Base-by-base conservation (phyloP, 176 grass and related monocot species). In the Aegilops umbellulata region DNA sequence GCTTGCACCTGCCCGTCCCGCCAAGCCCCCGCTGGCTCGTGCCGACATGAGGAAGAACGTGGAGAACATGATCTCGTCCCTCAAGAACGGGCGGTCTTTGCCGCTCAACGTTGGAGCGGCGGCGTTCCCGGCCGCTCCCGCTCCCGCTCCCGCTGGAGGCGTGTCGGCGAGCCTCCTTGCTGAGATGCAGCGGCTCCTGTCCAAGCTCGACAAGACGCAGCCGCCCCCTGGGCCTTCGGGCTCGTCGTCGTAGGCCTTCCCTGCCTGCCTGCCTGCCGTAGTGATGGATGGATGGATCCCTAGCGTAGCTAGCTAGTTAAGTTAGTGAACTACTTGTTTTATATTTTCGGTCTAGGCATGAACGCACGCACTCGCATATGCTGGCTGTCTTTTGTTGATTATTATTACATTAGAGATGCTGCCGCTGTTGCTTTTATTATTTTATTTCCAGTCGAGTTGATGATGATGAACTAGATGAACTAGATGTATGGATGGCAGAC, bases 61-160 rank as follows among this genome's bases (percentile, higher is more conserved):
- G 49, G 92, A 98, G 88, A 94, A 49, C n/a, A 98, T 98, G 92
- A 98, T 98, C 22, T 92, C 79, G 22, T 76, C 82, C 34, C 82
- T 95, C 58, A 25, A 74, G 71, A 38, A 41, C 35, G 68, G 35
- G 5, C 51, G 51, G 1, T 20, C 51, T 51, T 51, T 51, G 51
- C 51, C 51, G 5, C 17, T 55, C 17, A 55, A 20, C 51, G 15
- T 55, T 1, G 12, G 35, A 41, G 69, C 68, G 39, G 2, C 68
- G n/a, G n/a, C n/a, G n/a, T n/a, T n/a, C n/a, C n/a, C n/a, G n/a
- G n/a, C n/a, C n/a, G n/a, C n/a, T n/a, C n/a, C n/a, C n/a, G 34
- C 39, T 26, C 12, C 27, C 86, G 41, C 41, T 44, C 39, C 39
- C 14, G 74, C 58, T 60, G 84, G 15, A 20, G 51, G 49, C 86